These are phyloP conservation scores for Pyrenopolyporus hunteri DNA, from an alignment of 495 filamentous ascomycete genomes.

Conservation along the genomic window DNA sequence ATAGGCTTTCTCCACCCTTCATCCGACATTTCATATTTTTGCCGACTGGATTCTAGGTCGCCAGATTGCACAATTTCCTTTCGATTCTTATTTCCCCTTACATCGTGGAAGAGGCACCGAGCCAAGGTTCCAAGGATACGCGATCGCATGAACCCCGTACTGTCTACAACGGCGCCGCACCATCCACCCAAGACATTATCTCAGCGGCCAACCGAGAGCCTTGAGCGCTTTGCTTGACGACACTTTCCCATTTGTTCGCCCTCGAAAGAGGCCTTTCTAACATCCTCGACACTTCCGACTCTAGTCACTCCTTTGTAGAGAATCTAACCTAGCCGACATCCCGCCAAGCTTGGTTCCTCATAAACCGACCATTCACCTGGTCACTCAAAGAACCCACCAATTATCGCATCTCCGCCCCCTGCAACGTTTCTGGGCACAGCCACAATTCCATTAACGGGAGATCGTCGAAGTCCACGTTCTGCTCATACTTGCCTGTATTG, in stretches of 20 bases:
- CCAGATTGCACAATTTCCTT: conserved; percentile 14
- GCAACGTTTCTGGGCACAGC: conserved; percentile 26
- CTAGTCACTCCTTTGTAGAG: conserved; percentile 34
- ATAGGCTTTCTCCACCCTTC: conserved; percentile 37
- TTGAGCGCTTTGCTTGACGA: conserved; percentile 8
- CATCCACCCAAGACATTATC: conserved; percentile 6
- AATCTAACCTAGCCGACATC: conserved; percentile 8
- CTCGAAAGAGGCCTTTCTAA: not conserved
- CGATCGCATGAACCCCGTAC: conserved; percentile 21
- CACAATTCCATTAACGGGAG: conserved; percentile 20
- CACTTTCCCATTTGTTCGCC: conserved; percentile 5
- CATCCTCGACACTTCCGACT: conserved; percentile 19
- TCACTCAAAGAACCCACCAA: conserved; percentile 1
- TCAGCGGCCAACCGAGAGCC: not conserved
- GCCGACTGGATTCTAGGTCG: conserved; percentile 30
- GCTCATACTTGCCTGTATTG: conserved; percentile 17
- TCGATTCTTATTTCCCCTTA: too few species aligned
- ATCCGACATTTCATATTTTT: conserved; percentile 35
- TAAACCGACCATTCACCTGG: conserved; percentile 5
- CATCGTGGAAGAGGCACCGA: not conserved
- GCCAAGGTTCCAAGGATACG: conserved; percentile 17
- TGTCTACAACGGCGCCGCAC: not conserved
- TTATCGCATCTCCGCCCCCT: conserved; percentile 5
- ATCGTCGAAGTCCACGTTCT: conserved; percentile 26
- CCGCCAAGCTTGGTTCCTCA: conserved; percentile 7